Evolutionary conservation across 1,284 basidiomycete species (phyloP), one percentile per base, ranked within the genome.

Genomic region (Ceratobasidium sp.): DNA sequence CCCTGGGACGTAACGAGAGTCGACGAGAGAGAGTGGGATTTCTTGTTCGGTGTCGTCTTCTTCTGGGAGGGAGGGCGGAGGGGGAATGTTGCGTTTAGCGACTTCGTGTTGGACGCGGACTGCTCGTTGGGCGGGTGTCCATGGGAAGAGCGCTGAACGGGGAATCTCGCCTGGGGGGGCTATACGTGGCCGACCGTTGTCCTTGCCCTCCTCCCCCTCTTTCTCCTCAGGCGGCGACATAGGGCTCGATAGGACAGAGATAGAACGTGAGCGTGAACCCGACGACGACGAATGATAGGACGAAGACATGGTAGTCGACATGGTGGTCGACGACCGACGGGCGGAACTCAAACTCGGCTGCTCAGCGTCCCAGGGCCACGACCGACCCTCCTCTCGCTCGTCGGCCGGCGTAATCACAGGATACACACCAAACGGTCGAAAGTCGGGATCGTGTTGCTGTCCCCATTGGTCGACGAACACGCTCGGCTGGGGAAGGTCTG

Each of bases 401-500:
- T 27, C 45, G 29, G 29, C 54, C 8, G 67, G 67, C 15, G 67
- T 72, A 1, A 59, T 17, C 1, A 36, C 54, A 1, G 67, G 67
- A 59, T 72, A 51, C 6, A 29, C n/a, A 3, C 44, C 67, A 72
- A 72, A 72, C 56, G 67, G 67, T 8, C 67, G 41, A 19, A 59
- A 72, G 48, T 72, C 67, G 15, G 56, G 67, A 29, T 72, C 67
- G 56, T 72, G 67, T 44, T 54, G 33, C n/a, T 59, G 8, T 1
- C 67, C 67, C 56, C 56, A 72, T 27, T 19, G 33, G 67, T 72
- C 67, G 54, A 72, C 56, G 45, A 72, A 72, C 24, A 72, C 67
- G 56, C 67, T 72, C 54, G 67, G 27, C 44, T 72, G 67, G 19
- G 66, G 66, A n/a, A 60, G 36, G 36, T 44, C 59, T 9, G 59